These are phyloP conservation scores for Metschnikowia hibisci DNA, from an alignment of 805 yeast genomes.

Conservation along the genomic window DNA sequence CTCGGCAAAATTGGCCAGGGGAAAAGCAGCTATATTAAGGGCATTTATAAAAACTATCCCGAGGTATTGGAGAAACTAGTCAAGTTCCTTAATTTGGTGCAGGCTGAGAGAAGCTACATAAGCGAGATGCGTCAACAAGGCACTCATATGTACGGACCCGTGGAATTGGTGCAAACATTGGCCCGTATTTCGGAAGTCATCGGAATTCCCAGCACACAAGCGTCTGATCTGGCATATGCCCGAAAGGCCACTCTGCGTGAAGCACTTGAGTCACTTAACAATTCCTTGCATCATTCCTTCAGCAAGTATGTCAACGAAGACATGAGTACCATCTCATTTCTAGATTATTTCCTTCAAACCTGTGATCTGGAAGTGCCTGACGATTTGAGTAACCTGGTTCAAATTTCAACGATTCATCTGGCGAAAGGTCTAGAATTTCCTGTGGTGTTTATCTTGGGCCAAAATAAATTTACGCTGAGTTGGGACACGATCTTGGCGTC, in stretches of 20 bases:
- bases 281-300: slow-evolving; percentile 16
- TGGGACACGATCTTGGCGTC: slow-evolving; percentile 12
- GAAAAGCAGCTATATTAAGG: slow-evolving; percentile 1
- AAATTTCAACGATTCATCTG: slow-evolving; percentile 66
- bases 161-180: slow-evolving; percentile 10
- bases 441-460: slow-evolving; percentile 48
- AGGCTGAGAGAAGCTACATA: slow-evolving; percentile 10
- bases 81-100: slow-evolving; percentile 13
- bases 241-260: slow-evolving; percentile 8
- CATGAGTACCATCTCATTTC: slow-evolving; percentile 18
- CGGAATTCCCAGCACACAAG: slow-evolving; percentile 8
- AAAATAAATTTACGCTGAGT: slow-evolving; percentile 6
- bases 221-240: slow-evolving; percentile 1
- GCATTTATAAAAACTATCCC: slow-evolving; percentile 11
- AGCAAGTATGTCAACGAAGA: slow-evolving; percentile 8
- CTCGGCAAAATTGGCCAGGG: slow-evolving; percentile 2
- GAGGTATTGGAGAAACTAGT: slow-evolving; percentile 10
- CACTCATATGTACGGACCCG: slow-evolving; percentile 13
- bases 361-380: slow-evolving; percentile 36
- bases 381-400: slow-evolving; percentile 33
- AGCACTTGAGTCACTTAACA: slow-evolving; percentile 14
- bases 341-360: slow-evolving; percentile 39
- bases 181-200: slow-evolving; percentile 11
- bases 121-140: slow-evolving; percentile 4
- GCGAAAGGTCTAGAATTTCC: slow-evolving; percentile 77